Base-by-base conservation (phyloP, 345 rosid genomes). In the Populus nigra region DNA sequence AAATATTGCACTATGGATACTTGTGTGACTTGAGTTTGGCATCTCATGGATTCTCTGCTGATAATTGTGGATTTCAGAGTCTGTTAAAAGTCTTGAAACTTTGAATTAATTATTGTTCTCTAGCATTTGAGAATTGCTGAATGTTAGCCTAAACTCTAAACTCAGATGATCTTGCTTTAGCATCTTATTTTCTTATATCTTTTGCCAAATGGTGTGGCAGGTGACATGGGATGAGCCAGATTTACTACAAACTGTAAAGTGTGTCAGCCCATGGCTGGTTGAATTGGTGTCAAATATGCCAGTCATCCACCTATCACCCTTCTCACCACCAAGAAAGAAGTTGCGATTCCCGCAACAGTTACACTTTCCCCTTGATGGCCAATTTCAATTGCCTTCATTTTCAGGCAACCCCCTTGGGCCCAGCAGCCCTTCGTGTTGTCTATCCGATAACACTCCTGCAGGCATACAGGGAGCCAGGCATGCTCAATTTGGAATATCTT, bases 381-480 rank as follows among this genome's bases (percentile, higher is more conserved):
- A 88, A 49, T 78, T 91, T 70, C 87, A 90, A 25, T 79, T 88
- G 77, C 90, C 96, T 15, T 82, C 96, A 45, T 91, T 88, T 80
- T 81, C 96, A 43, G 81, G 89, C 88, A 93, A 89, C 86, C 89
- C 88, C 39, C 88, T 87, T 31, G 79, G 88, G 73, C 81, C 89
- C 73, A 83, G 88, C 91, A 92, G 88, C 84, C 90, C 90, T 61
- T 79, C 91, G 73, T 74, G 88, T 89, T 91, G 86, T 84, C 79
- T 91, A 77, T 83, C 89, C 20, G 91, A 91, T 80, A 92, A 88
- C 84, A 87, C 86, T 86, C 96, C 98, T 87, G 92, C 92, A 90
- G 96, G 98, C 88, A 89, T 96, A 90, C 99, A 96, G 99, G 99
- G 98, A 96, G 98, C 98, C 99, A 96, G 99, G 99, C 99, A 96